Evolutionary conservation across 305 asterid genomes (phyloP).

Genomic region (Fraxinus ornus): DNA sequence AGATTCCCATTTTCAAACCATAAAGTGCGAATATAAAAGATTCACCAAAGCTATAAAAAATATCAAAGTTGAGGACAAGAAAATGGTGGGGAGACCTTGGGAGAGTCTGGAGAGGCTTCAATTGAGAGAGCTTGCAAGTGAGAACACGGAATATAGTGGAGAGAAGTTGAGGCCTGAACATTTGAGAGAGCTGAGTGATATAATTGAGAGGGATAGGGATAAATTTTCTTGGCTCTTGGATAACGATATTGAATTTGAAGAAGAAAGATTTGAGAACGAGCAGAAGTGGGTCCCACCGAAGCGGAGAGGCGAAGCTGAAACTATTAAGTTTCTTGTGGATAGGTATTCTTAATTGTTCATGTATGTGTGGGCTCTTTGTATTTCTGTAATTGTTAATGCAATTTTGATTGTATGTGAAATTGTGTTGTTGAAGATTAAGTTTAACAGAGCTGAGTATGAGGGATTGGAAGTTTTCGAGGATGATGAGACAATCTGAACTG

Average conservation of each 20-base stretch:
- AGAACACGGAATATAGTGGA: conserved; percentile 43
- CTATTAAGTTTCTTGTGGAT: conserved; percentile 51
- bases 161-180: conserved; percentile 55
- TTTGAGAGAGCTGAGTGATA: conserved; percentile 70
- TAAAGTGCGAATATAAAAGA: conserved; percentile 69
- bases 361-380: conserved; percentile 4
- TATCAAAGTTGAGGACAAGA: conserved; percentile 24
- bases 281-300: conserved; percentile 51
- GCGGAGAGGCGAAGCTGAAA: conserved; percentile 58
- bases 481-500: conserved; percentile 79
- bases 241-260: conserved; percentile 60
- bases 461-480: conserved; percentile 77
- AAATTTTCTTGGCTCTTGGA: conserved; percentile 80
- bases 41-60: conserved; percentile 38
- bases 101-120: conserved; percentile 66
- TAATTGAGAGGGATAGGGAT: conserved; percentile 72
- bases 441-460: conserved; percentile 53
- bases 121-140: conserved; percentile 57
- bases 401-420: conserved; percentile 13
- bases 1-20: conserved; percentile 56
- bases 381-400: conserved; percentile 13
- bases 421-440: conserved; percentile 51
- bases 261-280: conserved; percentile 47
- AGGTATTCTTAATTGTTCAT: conserved; percentile 35
- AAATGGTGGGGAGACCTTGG: conserved; percentile 85